Evolutionary conservation across 169 alveolate species (phyloP), one percentile per base, ranked within the genome.

Genomic region (Plasmodium inui): DNA sequence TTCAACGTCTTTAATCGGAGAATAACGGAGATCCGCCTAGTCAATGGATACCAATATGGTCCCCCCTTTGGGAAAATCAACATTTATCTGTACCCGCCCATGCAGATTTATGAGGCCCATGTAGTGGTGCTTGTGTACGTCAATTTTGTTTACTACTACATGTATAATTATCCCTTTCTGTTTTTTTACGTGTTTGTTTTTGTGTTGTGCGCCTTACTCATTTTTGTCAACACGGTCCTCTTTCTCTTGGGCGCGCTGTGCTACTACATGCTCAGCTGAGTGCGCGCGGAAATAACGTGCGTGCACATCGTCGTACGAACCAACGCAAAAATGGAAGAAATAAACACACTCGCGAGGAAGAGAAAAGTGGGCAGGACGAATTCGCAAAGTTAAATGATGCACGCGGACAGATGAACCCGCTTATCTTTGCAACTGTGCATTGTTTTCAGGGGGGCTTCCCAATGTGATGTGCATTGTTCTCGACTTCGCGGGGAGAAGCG

Each of bases 141-240:
- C 81, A 76, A 86, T 55, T 86, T 86, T 50, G 70, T 50, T 34
- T 86, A 76, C 81, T 86, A 86, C 81, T 86, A 86, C 79, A 86
- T 86, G 39, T 74, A 86, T 76, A 86, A 86, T 12, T 78, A 86
- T 55, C 93, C 93, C 41, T 53, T 86, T 86, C 81, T 86, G 14
- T 86, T 74, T 74, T 86, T 73, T 74, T 86, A 86, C 67, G 70
- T 86, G 30, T 84, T 84, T 84, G 71, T 86, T 86, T 86, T 86
- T 50, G 37, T 76, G 44, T 44, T 86, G 70, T 19, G 57, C n/a
- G 78, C 70, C 57, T 32, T 86, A 26, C 61, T 86, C 14, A 86
- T 86, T 74, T 86, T 86, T 14, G 12, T 86, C n/a, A 86, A 76
- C 46, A 86, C 86, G 26, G 19, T 86, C 46, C 19, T 70, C 39